These are phyloP conservation scores for peach (Prunus persica) DNA, from an alignment of 306 rosid genomes.

Conservation along the genomic window DNA sequence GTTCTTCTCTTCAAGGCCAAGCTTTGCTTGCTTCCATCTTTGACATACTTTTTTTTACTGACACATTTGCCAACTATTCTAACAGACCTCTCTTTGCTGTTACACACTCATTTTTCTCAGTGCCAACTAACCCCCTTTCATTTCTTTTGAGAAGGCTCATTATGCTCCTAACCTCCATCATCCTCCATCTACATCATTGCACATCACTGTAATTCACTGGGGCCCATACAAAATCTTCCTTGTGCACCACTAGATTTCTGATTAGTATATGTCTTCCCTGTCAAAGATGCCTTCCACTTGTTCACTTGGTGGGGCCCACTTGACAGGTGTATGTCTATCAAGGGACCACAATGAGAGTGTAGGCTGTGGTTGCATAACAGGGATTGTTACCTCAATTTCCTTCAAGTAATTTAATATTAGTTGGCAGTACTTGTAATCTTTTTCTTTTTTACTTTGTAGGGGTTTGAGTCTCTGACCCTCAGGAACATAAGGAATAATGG, in stretches of 20 bases:
- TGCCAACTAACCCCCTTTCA: constrained; percentile 55
- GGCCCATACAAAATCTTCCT: constrained; percentile 34
- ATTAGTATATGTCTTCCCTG: background rate
- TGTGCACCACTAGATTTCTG: constrained; percentile 11
- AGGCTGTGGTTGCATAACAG: constrained; percentile 25
- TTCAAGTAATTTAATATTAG: constrained; percentile 31
- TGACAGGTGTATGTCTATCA: constrained; percentile 37
- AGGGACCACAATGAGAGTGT: constrained; percentile 8
- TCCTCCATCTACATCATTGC: constrained; percentile 42
- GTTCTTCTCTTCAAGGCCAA: constrained; percentile 94
- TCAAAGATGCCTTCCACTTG: background rate
- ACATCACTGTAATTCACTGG: constrained; percentile 22
- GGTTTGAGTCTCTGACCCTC: constrained; percentile 22
- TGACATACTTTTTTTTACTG: constrained; percentile 65
- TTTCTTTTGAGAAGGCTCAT: constrained; percentile 49
- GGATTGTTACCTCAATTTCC: background rate
- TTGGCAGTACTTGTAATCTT: constrained; percentile 28
- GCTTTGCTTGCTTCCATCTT: constrained; percentile 59
- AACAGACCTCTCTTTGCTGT: constrained; percentile 69
- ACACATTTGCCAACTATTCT: constrained; percentile 91
- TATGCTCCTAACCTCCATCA: constrained; percentile 65
- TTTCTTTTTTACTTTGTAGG: constrained; percentile 28
- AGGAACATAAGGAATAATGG: constrained; percentile 90
- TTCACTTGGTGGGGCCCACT: background rate
- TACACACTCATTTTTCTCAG: constrained; percentile 78